Evolutionary conservation across 768 basidiomycete species (phyloP), one percentile per base, ranked within the genome.

Genomic region (Naganishia antarctica): DNA sequence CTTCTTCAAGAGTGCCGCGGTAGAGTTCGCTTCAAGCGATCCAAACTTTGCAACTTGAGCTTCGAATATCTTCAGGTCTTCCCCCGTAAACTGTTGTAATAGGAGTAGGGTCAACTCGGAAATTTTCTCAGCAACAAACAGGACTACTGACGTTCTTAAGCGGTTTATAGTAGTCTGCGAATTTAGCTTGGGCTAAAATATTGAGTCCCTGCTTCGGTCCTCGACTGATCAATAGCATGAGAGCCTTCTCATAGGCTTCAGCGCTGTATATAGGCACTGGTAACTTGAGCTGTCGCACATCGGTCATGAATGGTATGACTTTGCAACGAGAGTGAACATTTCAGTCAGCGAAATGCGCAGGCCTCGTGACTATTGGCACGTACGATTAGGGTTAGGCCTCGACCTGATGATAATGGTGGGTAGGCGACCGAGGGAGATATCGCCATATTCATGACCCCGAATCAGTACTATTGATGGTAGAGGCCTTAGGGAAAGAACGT

Each of bases 21-120:
- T 75, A 21, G 70, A 70, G 53, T 77, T 73, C 2, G 71, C 61
- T 28, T 75, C 76, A 13, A 77, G 64, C 23, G 72, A 72, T 12
- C 74, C 76, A 32, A 66, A 65, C 21, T 63, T 60, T 49, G 72
- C 72, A 16, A 77, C 59, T 32, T 74, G 66, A 4, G 50, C 66
- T 29, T 72, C 74, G 58, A 77, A 75, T 23, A 68, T 70, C 2
- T 47, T 62, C 13, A 67, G 68, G 32, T 75, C 71, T 43, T 73
- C 63, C 18, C 70, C 70, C 31, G 63, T 65, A 60, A 76, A 71
- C 75, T 76, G 62, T 7, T 31, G 34, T 31, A 34, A 51, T n/a
- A n/a, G n/a, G 18, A 53, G 2, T 57, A 16, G 1, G 21, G 8
- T 37, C 15, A 6, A 40, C 21, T 57, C 40, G n/a, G 1, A 31